Conservation (phyloP, 1,284 basidiomycete genomes). For the Gastroboletus turbinatus region DNA sequence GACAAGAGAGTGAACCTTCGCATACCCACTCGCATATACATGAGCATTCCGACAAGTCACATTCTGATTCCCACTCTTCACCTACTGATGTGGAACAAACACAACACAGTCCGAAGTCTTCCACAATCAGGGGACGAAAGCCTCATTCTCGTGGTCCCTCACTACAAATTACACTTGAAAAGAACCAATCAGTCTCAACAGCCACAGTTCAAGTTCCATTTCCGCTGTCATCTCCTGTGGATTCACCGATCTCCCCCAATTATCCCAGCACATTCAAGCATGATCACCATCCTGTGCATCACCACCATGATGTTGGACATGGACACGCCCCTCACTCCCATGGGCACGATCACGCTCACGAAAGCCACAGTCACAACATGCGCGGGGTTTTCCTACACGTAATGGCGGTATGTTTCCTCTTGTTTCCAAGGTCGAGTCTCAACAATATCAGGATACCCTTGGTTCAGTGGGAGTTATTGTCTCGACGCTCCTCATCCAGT, state of each 20-base stretch:
- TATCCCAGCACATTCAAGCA: constrained; percentile 36
- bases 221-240: constrained; percentile 40
- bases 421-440: constrained; percentile 9
- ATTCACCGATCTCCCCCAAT: constrained; percentile 35
- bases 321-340: constrained; percentile 45
- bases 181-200: constrained; percentile 59
- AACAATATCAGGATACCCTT: constrained; percentile 66
- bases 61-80: constrained; percentile 36
- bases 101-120: constrained; percentile 10
- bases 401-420: constrained; percentile 66
- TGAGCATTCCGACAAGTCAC: constrained; percentile 25
- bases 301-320: constrained; percentile 40
- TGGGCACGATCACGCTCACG: constrained; percentile 55
- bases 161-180: constrained; percentile 30
- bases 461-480: constrained; percentile 99
- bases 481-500: constrained; percentile 93
- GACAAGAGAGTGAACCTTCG: constrained; percentile 12
- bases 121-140: constrained; percentile 31
- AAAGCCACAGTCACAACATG: constrained; percentile 97
- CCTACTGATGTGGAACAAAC: constrained; percentile 3
- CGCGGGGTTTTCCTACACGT: constrained; percentile 96
- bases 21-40: constrained; percentile 18
- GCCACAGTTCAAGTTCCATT: constrained; percentile 69
- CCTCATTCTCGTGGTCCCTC: constrained; percentile 36
- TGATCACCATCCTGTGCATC: constrained; percentile 31